phyloP scores from a whole-genome alignment of 179 eudicot genomes.

The Sideroxylon spinosum region DNA sequence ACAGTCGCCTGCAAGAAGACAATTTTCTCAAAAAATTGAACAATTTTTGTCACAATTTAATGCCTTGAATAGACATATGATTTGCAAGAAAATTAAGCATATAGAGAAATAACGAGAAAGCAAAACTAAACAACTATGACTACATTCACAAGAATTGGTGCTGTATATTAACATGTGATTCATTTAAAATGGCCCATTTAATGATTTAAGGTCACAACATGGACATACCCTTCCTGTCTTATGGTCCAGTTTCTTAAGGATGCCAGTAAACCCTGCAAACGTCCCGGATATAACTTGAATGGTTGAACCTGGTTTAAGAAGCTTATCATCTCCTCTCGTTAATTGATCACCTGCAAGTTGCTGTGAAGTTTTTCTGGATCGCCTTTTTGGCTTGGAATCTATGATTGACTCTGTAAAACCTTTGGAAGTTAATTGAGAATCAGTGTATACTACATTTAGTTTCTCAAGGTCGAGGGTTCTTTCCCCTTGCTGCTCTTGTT shows the following conservation, averaged over 20 bases:
- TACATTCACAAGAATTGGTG: neutral
- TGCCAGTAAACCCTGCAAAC: slow-evolving; percentile 79
- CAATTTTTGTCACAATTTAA: neutral
- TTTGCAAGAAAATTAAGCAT: neutral
- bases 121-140: neutral
- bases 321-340: slow-evolving; percentile 29
- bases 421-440: slow-evolving; percentile 21
- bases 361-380: slow-evolving; percentile 38
- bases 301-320: slow-evolving; percentile 52
- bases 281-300: slow-evolving; percentile 77
- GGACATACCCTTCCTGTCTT: slow-evolving; percentile 57
- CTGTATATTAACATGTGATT: neutral
- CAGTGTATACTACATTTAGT: slow-evolving; percentile 19
- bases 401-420: slow-evolving; percentile 23
- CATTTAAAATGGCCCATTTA: neutral
- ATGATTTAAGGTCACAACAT: neutral
- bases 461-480: slow-evolving; percentile 24
- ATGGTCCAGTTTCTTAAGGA: slow-evolving; percentile 63
- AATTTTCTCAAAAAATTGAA: neutral
- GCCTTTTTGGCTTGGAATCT: slow-evolving; percentile 38
- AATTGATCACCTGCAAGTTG: slow-evolving; percentile 21
- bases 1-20: slow-evolving; percentile 67
- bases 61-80: neutral
- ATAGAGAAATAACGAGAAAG: too few relatives aligned
- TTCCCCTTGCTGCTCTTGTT: slow-evolving; percentile 49